These are phyloP conservation scores for Saccharomyces hybrid DNA, from an alignment of 1,139 yeast genomes.

Conservation along the genomic window DNA sequence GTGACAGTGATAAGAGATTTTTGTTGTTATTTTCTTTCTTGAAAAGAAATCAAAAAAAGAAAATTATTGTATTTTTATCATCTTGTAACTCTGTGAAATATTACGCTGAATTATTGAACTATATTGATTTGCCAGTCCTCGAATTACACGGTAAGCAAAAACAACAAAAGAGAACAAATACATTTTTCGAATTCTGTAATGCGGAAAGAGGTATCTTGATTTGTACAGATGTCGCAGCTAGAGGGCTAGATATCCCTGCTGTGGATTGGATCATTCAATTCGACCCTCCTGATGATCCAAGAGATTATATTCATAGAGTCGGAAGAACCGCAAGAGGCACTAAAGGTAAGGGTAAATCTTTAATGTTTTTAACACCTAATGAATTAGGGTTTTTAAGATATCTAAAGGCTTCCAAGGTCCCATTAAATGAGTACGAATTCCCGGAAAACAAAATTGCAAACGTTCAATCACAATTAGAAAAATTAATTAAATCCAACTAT, in stretches of 20 bases:
- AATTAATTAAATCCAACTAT: slow-evolving; percentile 83
- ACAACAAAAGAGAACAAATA: slow-evolving; percentile 95
- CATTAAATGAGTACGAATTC: slow-evolving; percentile 93
- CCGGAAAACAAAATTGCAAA: slow-evolving; percentile 91
- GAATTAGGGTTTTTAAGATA: slow-evolving; percentile 93
- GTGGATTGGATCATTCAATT: slow-evolving; percentile 97
- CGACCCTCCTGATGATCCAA: slow-evolving; percentile 98
- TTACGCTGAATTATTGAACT: slow-evolving; percentile 87
- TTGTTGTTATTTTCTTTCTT: slow-evolving; percentile 83
- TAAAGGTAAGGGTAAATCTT: slow-evolving; percentile 81
- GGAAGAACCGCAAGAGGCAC: slow-evolving; percentile 98
- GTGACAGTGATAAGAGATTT: slow-evolving; percentile 93
- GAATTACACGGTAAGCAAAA: slow-evolving; percentile 97
- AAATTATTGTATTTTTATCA: slow-evolving; percentile 86
- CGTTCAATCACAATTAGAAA: slow-evolving; percentile 88
- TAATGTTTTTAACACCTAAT: slow-evolving; percentile 90
- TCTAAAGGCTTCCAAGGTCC: slow-evolving; percentile 93
- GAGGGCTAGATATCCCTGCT: slow-evolving; percentile 95
- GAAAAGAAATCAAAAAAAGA: slow-evolving; percentile 85
- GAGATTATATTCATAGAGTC: slow-evolving; percentile 95
- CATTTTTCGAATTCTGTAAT: slow-evolving; percentile 95
- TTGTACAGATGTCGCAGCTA: slow-evolving; percentile 97
- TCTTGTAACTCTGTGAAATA: slow-evolving; percentile 96
- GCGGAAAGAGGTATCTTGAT: slow-evolving; percentile 89
- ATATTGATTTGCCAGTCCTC: slow-evolving; percentile 91